phyloP scores from a whole-genome alignment of 352 stramenopile genomes.

The Blastocystis sp. region DNA sequence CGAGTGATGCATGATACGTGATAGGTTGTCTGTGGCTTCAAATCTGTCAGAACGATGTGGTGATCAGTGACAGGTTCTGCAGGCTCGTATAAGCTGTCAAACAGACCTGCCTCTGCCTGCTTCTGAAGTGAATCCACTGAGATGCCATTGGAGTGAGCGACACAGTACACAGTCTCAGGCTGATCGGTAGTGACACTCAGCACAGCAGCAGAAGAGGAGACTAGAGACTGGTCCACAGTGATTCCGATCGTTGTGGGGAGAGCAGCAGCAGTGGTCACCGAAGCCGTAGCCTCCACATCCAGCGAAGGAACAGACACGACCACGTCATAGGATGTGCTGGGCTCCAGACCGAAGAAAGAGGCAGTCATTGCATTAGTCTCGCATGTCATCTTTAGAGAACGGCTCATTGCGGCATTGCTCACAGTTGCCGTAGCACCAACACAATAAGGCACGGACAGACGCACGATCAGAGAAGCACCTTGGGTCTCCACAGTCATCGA shows the following conservation, averaged over 20 bases:
- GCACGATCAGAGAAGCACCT: background rate
- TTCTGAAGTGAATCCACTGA: background rate
- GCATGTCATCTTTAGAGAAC: background rate
- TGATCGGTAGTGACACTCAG: background rate
- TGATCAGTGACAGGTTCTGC: background rate
- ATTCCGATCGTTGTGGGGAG: background rate
- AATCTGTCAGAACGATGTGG: background rate
- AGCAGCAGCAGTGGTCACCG: background rate
- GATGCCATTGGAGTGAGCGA: background rate
- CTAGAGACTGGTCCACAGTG: background rate
- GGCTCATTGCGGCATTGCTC: background rate
- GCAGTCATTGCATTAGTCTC: background rate
- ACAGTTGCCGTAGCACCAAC: background rate
- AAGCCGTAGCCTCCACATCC: background rate
- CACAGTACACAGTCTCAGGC: background rate
- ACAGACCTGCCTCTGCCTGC: background rate
- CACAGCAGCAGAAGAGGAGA: background rate
- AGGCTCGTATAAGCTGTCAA: background rate
- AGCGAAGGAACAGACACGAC: background rate
- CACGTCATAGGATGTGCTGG: background rate
- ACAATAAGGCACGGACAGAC: background rate
- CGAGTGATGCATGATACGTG: background rate
- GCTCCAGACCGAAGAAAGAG: background rate
- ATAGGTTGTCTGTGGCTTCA: background rate
- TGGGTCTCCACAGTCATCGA: background rate